Evolutionary conservation across 257 asterid species (phyloP).

Genomic region (Nemophila menziesii): DNA sequence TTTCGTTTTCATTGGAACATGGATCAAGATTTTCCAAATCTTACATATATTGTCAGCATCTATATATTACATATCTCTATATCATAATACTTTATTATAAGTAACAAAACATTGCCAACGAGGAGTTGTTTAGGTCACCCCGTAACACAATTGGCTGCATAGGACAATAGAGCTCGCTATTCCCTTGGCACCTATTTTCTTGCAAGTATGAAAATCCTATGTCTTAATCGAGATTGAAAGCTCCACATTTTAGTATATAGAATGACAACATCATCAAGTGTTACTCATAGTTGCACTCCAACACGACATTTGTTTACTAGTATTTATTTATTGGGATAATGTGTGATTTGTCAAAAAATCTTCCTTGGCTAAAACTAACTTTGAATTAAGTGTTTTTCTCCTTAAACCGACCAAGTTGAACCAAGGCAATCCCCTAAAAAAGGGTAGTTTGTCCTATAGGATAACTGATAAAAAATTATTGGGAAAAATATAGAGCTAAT

Average conservation of each 20-base stretch:
- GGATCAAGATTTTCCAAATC: conserved; percentile 12
- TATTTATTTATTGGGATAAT: too few relatives aligned
- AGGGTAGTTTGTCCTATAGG: too few relatives aligned
- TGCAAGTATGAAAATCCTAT: neutral
- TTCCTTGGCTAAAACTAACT: too few relatives aligned
- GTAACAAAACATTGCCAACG: neutral
- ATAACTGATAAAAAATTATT: too few relatives aligned
- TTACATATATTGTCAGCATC: conserved; percentile 3
- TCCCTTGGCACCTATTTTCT: neutral
- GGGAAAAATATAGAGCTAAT: too few relatives aligned
- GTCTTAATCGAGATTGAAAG: conserved; percentile 1
- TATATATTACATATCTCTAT: neutral
- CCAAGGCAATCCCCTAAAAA: too few relatives aligned
- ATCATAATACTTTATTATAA: neutral
- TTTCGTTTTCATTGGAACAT: neutral
- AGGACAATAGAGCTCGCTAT: neutral
- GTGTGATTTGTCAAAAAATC: too few relatives aligned
- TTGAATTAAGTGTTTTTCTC: too few relatives aligned
- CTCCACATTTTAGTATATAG: neutral
- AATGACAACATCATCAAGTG: neutral
- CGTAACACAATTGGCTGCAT: neutral
- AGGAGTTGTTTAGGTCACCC: neutral
- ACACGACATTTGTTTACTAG: neutral
- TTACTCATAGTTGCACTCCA: neutral
- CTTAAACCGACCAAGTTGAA: too few relatives aligned